A percentile compares a stretch with the other conserved stretches of the same genome.
Evolutionary conservation across 768 basidiomycete genomes (phyloP).

Genomic region (Tephrocybe sp.): DNA sequence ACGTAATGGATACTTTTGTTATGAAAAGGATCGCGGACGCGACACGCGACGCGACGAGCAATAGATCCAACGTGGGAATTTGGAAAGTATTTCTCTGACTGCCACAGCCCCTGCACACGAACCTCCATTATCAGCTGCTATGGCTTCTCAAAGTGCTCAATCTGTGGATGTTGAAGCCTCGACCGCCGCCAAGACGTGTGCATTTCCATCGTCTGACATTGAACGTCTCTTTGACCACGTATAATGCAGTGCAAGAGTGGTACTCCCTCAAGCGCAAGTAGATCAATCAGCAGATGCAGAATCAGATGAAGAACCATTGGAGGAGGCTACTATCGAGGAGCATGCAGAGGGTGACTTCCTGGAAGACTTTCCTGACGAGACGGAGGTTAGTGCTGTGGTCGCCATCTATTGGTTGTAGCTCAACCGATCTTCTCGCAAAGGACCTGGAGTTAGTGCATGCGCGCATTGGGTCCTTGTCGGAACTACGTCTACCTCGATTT

Average conservation of each 20-base stretch:
- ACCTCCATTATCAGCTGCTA: too few relatives aligned
- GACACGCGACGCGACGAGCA: background rate
- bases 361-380: conserved; percentile 78
- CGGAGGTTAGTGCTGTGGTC: conserved; percentile 54
- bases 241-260: conserved; percentile 41
- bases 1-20: background rate
- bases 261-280: conserved; percentile 40
- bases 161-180: background rate
- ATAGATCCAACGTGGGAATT: background rate
- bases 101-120: too few relatives aligned
- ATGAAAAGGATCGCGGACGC: too few relatives aligned
- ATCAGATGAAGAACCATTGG: conserved; percentile 41
- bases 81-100: background rate
- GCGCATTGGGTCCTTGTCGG: conserved; percentile 64
- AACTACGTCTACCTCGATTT: conserved; percentile 74
- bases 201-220: background rate
- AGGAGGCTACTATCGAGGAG: conserved; percentile 37
- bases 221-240: conserved; percentile 3
- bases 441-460: conserved; percentile 86
- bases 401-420: background rate
- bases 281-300: conserved; percentile 31
- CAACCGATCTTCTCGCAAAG: conserved; percentile 36
- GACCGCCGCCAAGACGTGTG: conserved; percentile 12
- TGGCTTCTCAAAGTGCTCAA: background rate
- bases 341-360: conserved; percentile 68